Percentiles rank a stretch among this genome's conserved stretches.
Conservation (phyloP, 495 filamentous ascomycete genomes). For the Penicillium turbatum region DNA sequence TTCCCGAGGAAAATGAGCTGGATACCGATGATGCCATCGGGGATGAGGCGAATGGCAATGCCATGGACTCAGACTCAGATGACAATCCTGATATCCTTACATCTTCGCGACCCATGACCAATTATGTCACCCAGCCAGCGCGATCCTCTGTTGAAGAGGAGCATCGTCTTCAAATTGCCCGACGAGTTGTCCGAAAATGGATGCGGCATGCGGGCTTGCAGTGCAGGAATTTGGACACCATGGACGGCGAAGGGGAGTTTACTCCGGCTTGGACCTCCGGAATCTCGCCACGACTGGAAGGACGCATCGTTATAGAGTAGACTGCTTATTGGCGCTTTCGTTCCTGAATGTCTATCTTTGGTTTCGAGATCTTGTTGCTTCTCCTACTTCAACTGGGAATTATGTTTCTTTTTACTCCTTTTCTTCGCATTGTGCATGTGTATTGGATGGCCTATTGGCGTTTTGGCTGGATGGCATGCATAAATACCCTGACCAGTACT, state of each 20-base stretch:
- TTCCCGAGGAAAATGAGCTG: constrained; percentile 36
- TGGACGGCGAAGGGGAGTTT: constrained; percentile 48
- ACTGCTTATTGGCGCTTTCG: neutral
- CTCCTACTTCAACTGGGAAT: neutral
- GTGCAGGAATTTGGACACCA: constrained; percentile 29
- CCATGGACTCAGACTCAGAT: constrained; percentile 46
- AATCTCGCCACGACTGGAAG: constrained; percentile 72
- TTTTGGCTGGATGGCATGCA: constrained; percentile 1
- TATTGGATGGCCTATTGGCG: neutral
- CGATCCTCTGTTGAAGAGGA: constrained; percentile 39
- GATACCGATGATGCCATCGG: constrained; percentile 25
- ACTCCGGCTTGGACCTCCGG: constrained; percentile 73
- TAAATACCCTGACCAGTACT: constrained; percentile 4
- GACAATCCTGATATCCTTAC: constrained; percentile 41
- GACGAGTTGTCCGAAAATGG: constrained; percentile 68
- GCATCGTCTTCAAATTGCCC: constrained; percentile 45
- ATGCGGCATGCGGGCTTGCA: constrained; percentile 61
- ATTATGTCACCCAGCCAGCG: constrained; percentile 41
- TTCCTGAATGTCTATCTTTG: too few relatives aligned
- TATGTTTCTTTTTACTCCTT: neutral
- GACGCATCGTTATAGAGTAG: constrained; percentile 56
- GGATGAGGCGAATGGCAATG: constrained; percentile 27
- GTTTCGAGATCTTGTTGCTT: neutral
- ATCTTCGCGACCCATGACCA: constrained; percentile 31
- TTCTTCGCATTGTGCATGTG: constrained; percentile 3